These are phyloP conservation scores for Berberis vulgaris DNA, from an alignment of 164 flowering plant species.

Conservation along the genomic window DNA sequence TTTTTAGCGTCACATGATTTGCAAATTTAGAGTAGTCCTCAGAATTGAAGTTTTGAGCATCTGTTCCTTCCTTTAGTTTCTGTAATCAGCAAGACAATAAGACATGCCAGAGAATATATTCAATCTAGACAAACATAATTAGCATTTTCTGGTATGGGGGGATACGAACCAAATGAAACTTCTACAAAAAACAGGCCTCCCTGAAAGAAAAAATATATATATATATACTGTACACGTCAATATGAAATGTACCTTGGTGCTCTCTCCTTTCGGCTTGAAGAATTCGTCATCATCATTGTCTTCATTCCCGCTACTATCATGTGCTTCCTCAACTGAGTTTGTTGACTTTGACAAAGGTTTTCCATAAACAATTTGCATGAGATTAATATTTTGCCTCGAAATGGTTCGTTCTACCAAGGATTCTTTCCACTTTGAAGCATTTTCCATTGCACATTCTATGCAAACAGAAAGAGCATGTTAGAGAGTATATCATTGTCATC, in stretches of 20 bases:
- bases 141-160: neutral
- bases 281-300: conserved; percentile 70
- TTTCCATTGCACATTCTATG: conserved; percentile 15
- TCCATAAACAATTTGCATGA: conserved; percentile 89
- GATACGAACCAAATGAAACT: neutral
- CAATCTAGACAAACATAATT: neutral
- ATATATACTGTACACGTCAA: neutral
- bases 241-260: conserved; percentile 40
- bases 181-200: neutral
- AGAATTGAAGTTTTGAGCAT: conserved; percentile 22
- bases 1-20: conserved; percentile 18
- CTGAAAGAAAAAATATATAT: neutral
- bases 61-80: conserved; percentile 37
- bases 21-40: conserved; percentile 76
- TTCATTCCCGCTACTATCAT: conserved; percentile 41
- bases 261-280: conserved; percentile 75
- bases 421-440: conserved; percentile 83
- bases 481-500: too few species aligned
- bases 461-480: too few species aligned
- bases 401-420: conserved; percentile 41
- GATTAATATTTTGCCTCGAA: conserved; percentile 41
- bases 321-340: conserved; percentile 19
- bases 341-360: conserved; percentile 23
- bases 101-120: neutral
- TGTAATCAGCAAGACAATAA: conserved; percentile 17